Base-by-base conservation (phyloP, 495 filamentous ascomycete genomes). In the Venustampulla echinocandica region DNA sequence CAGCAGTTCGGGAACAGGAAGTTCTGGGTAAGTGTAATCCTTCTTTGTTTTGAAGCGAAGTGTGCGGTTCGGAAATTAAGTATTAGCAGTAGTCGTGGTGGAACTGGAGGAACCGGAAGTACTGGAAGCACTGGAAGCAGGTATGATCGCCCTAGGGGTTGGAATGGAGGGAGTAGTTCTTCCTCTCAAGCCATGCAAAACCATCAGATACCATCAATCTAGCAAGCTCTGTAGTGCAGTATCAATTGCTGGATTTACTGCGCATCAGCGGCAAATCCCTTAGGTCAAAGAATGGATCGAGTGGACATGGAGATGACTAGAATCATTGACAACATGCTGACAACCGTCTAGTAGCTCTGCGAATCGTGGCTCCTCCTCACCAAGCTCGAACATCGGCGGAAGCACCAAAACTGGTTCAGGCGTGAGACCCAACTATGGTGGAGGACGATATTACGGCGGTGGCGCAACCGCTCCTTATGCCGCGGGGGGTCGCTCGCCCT, bases 361-460 rank as follows among this genome's bases (percentile, higher is more conserved):
- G 38, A 42, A 41, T 15, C 35, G 41, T 21, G 52, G 61, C n/a
- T 62, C 61, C n/a, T 58, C 53, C 20, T n/a, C n/a, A n/a, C n/a
- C n/a, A n/a, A 55, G 55, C 19, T 57, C 59, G 52, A 81, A 75
- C 46, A 35, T 61, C 24, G 88, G 87, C 45, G 87, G 87, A 27
- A 52, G 66, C 14, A 81, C 82, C n/a, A 73, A 57, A 10, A 66
- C 65, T 25, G 85, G 87, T 32, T 83, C 76, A n/a, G 83, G 84
- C 2, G 62, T 73, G 10, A 52, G 61, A 9, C 78, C 80, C 0
- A 54, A 58, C 2, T 86, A 79, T 57, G 82, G 83, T 24, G 77
- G 82, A 6, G 81, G 83, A 7, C 56, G 58, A 24, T 93, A 79
- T 63, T 96, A 94, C 52, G 77, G 80, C 32, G 90, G 92, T 25